These are phyloP conservation scores for Fusarium albidum DNA, from an alignment of 2,329 filamentous ascomycete species.

Conservation along the genomic window DNA sequence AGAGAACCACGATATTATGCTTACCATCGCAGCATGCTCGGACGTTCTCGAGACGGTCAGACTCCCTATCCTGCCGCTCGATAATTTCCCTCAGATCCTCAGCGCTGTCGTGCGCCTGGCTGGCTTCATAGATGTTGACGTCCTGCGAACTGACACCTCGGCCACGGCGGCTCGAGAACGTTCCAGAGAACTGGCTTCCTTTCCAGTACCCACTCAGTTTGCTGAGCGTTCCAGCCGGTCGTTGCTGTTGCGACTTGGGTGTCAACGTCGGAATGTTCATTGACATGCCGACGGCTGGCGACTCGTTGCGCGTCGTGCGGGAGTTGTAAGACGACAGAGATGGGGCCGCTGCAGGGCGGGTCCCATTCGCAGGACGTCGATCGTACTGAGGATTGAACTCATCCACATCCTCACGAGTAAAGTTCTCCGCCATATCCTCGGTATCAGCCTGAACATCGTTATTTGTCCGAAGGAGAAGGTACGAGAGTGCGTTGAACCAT, in stretches of 20 bases:
- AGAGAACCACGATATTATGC: constrained; percentile 37
- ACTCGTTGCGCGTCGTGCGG: constrained; percentile 71
- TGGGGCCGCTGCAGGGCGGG: constrained; percentile 61
- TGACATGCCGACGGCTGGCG: constrained; percentile 60
- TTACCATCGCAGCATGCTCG: constrained; percentile 96
- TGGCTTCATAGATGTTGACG: constrained; percentile 65
- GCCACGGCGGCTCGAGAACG: constrained; percentile 62
- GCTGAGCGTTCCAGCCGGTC: constrained; percentile 59
- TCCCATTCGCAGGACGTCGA: constrained; percentile 45
- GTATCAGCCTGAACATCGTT: constrained; percentile 69
- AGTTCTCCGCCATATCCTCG: constrained; percentile 64
- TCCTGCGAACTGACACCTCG: constrained; percentile 56
- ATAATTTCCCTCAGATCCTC: constrained; percentile 85
- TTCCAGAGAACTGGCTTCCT: constrained; percentile 55
- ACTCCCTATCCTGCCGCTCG: constrained; percentile 78
- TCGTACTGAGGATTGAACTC: constrained; percentile 82
- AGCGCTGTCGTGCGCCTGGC: constrained; percentile 76
- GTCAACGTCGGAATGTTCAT: constrained; percentile 66
- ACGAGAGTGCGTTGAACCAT: constrained; percentile 97
- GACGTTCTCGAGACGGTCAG: constrained; percentile 90
- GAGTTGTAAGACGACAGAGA: constrained; percentile 86
- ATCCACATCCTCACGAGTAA: constrained; percentile 69
- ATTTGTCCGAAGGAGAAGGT: constrained; percentile 82
- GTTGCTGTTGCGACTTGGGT: constrained; percentile 52
- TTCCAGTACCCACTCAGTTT: constrained; percentile 69